A percentile compares a stretch with the other conserved stretches of the same genome.
phyloP scores from a whole-genome alignment of 2,329 filamentous ascomycete genomes.

The Neocatenulostroma microsporum region DNA sequence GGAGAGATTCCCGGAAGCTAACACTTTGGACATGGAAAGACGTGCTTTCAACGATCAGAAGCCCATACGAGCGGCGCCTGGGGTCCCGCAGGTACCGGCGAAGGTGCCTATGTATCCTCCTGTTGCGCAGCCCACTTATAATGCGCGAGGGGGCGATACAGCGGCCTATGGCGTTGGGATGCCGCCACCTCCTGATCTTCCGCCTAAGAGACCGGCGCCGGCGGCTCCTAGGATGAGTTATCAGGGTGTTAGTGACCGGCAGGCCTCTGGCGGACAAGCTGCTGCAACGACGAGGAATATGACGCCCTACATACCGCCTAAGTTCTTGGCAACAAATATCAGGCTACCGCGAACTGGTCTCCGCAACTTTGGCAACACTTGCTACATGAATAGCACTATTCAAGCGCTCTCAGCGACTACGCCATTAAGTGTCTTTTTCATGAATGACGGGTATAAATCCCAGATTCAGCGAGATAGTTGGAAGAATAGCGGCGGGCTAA shows the following conservation, averaged over 20 bases:
- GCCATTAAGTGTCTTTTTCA: conserved; percentile 56
- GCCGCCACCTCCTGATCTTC: too few species aligned
- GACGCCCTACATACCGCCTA: conserved; percentile 39
- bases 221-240: conserved; percentile 60
- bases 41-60: conserved; percentile 41
- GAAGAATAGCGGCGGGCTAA: conserved; percentile 57
- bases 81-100: conserved; percentile 12
- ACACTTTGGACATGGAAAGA: conserved; percentile 50
- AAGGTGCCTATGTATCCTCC: conserved; percentile 17
- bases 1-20: conserved; percentile 67
- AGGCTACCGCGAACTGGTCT: conserved; percentile 62
- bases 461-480: conserved; percentile 55
- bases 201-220: conserved; percentile 52
- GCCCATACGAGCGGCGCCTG: conserved; percentile 28
- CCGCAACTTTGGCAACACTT: conserved; percentile 72
- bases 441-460: conserved; percentile 52
- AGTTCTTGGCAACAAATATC: conserved; percentile 35
- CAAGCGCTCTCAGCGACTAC: conserved; percentile 73
- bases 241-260: conserved; percentile 64
- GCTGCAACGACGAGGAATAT: conserved; percentile 30
- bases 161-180: too few species aligned
- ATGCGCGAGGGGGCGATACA: conserved; percentile 50
- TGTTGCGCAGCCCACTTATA: conserved; percentile 35
- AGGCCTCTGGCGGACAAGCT: conserved; percentile 27
- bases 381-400: conserved; percentile 86